Evolutionary conservation across 108 stramenopile species (phyloP), one percentile per base, ranked within the genome.

Genomic region (Nitzschia inconspicua): DNA sequence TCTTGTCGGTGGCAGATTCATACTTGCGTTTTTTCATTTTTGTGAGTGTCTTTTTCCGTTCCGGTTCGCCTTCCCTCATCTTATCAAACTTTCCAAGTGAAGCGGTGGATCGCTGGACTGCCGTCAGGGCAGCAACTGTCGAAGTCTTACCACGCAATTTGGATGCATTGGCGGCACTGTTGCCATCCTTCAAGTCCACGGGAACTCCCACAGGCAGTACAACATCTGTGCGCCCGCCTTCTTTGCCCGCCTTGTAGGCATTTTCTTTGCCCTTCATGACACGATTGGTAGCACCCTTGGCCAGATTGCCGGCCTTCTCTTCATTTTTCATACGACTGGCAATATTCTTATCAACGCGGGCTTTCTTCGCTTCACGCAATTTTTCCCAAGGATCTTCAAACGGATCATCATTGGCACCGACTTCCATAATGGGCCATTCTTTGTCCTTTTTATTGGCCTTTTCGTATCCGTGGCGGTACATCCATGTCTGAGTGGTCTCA

Each of bases 371-470:
- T 43, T 87, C 88, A 18, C 89, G 69, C 30, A 75, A 28, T 50
- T 66, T 73, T 51, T 94, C 86, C 93, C 93, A 94, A 0, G 93
- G 93, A 72, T 94, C 86, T 5, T 54, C 79, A 31, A 48, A 78
- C 4, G 89, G 89, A 69, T 91, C 88, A 48, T 91, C 83, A 49
- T 88, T 88, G 43, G 73, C 76, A 51, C 82, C 84, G 31, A 91
- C 93, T 64, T 91, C 89, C 79, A 95, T 82, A 23, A 95, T 95
- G 29, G 93, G 93, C 88, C 87, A 95, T 57, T 89, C 82, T 19
- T 78, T 75, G 14, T 76, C 71, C 31, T 78, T 76, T 47, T 79
- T 85, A 55, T 78, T 89, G 27, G 82, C 79, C 56, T 79, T 77
- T 57, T 87, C 77, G 64, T 73, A 81, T 13, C 94, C 94, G 44